phyloP scores from a whole-genome alignment of 352 stramenopile genomes.

The Phytophthora multivora region DNA sequence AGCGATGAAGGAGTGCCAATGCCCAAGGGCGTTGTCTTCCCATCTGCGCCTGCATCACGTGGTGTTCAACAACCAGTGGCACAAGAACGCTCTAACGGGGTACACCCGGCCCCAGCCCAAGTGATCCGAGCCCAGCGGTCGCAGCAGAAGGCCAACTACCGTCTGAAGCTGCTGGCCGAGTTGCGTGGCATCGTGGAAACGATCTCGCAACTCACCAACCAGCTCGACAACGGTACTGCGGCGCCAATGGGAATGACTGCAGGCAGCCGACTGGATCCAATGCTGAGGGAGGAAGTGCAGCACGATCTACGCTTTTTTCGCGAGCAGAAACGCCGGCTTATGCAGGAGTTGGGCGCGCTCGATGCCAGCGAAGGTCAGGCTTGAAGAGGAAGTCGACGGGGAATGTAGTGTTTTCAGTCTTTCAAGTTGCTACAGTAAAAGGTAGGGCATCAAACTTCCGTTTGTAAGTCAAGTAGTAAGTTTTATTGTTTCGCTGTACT shows the following conservation, averaged over 20 bases:
- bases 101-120: conserved; percentile 10
- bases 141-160: conserved; percentile 33
- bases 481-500: conserved; percentile 5
- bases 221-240: conserved; percentile 20
- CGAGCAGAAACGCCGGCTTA: conserved; percentile 31
- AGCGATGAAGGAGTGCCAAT: conserved; percentile 19
- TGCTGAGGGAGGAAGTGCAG: conserved; percentile 32
- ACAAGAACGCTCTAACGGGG: conserved; percentile 4
- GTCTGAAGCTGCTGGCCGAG: conserved; percentile 31
- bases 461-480: conserved; percentile 17
- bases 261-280: conserved; percentile 26
- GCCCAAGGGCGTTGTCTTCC: conserved; percentile 9
- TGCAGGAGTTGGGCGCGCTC: conserved; percentile 28
- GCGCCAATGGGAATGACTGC: conserved; percentile 19
- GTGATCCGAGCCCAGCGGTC: conserved; percentile 1
- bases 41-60: neutral
- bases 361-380: conserved; percentile 11
- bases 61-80: neutral
- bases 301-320: conserved; percentile 39
- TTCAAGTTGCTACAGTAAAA: conserved; percentile 1
- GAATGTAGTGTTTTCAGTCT: conserved; percentile 6
- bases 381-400: conserved; percentile 5
- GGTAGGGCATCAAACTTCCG: conserved; percentile 2
- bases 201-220: conserved; percentile 30
- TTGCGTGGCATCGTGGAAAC: conserved; percentile 39